These are phyloP conservation scores for Pichia rugopelliculosa DNA, from an alignment of 805 yeast genomes.

Conservation along the genomic window DNA sequence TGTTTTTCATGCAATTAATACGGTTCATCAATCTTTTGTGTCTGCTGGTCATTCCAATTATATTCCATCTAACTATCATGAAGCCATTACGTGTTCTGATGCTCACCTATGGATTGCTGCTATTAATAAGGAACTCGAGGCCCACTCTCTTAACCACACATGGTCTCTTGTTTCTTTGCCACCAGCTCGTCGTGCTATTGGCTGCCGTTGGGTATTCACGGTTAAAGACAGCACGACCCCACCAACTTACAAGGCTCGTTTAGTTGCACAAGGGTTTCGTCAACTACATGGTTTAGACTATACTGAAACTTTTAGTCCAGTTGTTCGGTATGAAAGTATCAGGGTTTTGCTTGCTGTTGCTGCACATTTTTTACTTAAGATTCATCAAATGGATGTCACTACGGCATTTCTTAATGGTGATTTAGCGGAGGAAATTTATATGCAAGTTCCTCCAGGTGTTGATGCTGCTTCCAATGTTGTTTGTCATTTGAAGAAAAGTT, in stretches of 20 bases:
- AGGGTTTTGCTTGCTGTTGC: constrained; percentile 3
- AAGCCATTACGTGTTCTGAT: background rate
- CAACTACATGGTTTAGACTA: constrained; percentile 2
- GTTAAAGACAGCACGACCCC: constrained; percentile 4
- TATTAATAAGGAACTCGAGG: background rate
- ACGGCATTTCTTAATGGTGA: constrained; percentile 13
- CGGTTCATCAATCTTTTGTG: background rate
- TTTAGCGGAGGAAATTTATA: constrained; percentile 9
- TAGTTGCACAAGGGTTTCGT: constrained; percentile 7
- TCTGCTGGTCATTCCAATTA: background rate
- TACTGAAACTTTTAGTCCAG: constrained; percentile 1
- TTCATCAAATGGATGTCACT: constrained; percentile 15
- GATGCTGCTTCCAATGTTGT: background rate
- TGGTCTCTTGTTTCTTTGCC: background rate
- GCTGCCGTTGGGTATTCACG: constrained; percentile 4
- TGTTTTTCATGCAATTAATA: background rate
- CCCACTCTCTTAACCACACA: background rate
- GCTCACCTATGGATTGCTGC: background rate
- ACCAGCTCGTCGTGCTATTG: constrained; percentile 1
- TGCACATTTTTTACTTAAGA: constrained; percentile 3
- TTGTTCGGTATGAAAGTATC: constrained; percentile 1
- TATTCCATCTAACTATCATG: background rate
- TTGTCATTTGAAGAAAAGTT: background rate
- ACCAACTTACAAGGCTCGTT: background rate
- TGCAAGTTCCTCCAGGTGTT: background rate